Conservation (phyloP, 257 asterid genomes). For the Solanum appendiculatum region DNA sequence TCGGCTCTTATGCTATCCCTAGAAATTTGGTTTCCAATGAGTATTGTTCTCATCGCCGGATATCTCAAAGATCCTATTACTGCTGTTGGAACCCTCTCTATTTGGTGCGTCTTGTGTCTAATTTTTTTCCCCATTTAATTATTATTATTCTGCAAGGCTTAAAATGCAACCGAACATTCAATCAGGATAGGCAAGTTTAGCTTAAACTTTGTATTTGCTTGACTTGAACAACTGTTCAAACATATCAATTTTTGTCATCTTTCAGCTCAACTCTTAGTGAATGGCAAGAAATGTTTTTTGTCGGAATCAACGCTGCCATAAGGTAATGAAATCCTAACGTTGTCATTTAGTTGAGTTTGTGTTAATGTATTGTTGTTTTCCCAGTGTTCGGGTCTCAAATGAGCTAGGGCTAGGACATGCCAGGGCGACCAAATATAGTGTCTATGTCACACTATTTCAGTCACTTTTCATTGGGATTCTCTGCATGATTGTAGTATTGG, state of each 20-base stretch:
- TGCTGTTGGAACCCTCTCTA: slow-evolving; percentile 75
- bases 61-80: slow-evolving; percentile 54
- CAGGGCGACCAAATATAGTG: slow-evolving; percentile 38
- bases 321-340: slow-evolving; percentile 25
- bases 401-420: slow-evolving; percentile 69
- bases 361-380: not conserved
- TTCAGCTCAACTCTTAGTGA: slow-evolving; percentile 64
- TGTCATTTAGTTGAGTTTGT: not conserved
- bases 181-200: no score
- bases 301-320: slow-evolving; percentile 79
- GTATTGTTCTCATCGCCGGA: slow-evolving; percentile 58
- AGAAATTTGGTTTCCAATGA: slow-evolving; percentile 84
- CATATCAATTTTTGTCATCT: not conserved
- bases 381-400: slow-evolving; percentile 56
- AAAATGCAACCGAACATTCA: no score
- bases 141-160: no score
- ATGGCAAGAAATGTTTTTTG: slow-evolving; percentile 60
- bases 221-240: not conserved
- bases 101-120: slow-evolving; percentile 39
- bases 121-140: not conserved
- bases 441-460: slow-evolving; percentile 35
- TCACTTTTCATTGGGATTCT: slow-evolving; percentile 36
- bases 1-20: slow-evolving; percentile 84
- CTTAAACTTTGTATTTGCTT: not conserved
- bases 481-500: slow-evolving; percentile 26